Percentiles rank a stretch among this genome's conserved stretches.
These are phyloP conservation scores for Phytophthora tubulina DNA, from an alignment of 352 stramenopile species.

Conservation along the genomic window DNA sequence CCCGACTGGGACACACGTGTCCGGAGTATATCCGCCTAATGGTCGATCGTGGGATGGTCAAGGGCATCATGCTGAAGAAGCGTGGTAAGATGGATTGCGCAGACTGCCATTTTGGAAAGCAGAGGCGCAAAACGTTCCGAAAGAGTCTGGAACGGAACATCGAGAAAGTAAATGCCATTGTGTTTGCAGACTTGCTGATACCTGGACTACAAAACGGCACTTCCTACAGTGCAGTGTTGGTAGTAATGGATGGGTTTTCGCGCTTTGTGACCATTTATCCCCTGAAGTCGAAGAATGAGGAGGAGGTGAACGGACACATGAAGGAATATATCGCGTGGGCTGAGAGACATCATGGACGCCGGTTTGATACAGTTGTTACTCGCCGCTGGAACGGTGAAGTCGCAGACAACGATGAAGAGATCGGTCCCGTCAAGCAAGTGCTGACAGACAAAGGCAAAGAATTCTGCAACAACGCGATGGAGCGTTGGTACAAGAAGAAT, in stretches of 20 bases:
- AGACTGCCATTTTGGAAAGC: too few relatives aligned
- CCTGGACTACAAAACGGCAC: conserved; percentile 13
- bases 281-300: too few relatives aligned
- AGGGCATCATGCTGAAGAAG: conserved; percentile 31
- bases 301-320: too few relatives aligned
- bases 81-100: too few relatives aligned
- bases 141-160: conserved; percentile 19
- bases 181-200: conserved; percentile 26
- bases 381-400: too few relatives aligned
- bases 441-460: conserved; percentile 25
- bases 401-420: not conserved
- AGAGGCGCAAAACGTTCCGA: too few relatives aligned
- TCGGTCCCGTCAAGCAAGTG: conserved; percentile 1
- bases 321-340: too few relatives aligned
- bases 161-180: conserved; percentile 15
- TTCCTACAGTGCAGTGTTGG: conserved; percentile 4
- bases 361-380: too few relatives aligned
- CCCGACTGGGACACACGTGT: conserved; percentile 16
- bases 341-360: too few relatives aligned
- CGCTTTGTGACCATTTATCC: conserved; percentile 16
- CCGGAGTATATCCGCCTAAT: conserved; percentile 25
- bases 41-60: conserved; percentile 23
- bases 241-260: conserved; percentile 21
- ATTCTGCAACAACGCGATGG: conserved; percentile 17
- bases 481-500: conserved; percentile 4